A percentile compares a stretch with the other conserved stretches of the same genome.
Evolutionary conservation across 2,329 filamentous ascomycete genomes (phyloP).

Genomic region (Leptographium lundbergii): DNA sequence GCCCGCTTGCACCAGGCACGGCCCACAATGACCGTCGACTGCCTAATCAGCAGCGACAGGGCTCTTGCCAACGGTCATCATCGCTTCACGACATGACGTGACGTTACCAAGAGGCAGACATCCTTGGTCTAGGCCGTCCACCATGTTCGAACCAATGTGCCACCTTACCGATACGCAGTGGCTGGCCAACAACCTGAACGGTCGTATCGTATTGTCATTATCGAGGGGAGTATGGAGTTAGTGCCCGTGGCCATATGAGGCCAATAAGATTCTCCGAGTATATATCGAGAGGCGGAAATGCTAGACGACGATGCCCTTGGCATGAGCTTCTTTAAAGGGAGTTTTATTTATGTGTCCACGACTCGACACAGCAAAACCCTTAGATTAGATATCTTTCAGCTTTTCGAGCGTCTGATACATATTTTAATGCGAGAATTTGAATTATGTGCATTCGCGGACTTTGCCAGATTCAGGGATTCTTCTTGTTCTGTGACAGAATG

Average conservation of each 20-base stretch:
- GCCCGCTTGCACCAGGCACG: neutral
- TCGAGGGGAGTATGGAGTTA: neutral
- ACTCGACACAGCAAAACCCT: neutral
- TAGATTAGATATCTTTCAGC: neutral
- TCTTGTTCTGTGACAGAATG: neutral
- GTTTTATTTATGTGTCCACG: neutral
- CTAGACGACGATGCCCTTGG: neutral
- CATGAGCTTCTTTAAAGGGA: neutral
- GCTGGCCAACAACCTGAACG: neutral
- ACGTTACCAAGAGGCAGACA: neutral
- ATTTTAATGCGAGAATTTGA: neutral
- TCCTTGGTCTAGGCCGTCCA: no score
- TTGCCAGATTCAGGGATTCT: neutral
- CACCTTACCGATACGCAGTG: neutral
- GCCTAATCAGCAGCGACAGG: neutral
- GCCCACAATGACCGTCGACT: neutral
- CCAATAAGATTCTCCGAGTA: neutral
- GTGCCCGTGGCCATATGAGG: neutral
- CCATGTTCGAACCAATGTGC: no score
- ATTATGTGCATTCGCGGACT: neutral
- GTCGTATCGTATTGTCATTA: neutral
- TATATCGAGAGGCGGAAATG: neutral
- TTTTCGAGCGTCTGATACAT: neutral
- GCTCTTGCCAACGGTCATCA: neutral
- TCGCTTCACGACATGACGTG: neutral